Conservation (phyloP, 805 yeast genomes). For the Isabelozyma pseudorhagii region DNA sequence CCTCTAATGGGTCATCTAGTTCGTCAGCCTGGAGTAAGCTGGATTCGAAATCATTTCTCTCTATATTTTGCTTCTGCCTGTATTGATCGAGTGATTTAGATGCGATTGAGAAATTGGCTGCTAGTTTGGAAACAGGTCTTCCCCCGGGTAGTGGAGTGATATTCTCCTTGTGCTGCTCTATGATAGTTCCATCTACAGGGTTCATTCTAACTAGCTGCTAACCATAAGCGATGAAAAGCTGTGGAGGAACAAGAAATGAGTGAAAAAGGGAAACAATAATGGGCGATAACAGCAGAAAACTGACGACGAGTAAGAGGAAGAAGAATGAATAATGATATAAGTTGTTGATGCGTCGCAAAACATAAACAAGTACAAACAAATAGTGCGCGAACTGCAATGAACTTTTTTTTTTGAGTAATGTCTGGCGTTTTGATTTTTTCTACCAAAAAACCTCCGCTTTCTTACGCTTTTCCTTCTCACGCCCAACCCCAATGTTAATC, state of each 20-base stretch:
- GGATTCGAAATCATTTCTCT: constrained; percentile 48
- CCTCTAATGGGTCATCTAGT: constrained; percentile 80
- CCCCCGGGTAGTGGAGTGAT: constrained; percentile 67
- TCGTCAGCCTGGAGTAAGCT: constrained; percentile 52
- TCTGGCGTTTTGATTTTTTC: too few relatives aligned
- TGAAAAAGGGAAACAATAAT: too few relatives aligned
- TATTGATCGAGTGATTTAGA: constrained; percentile 14
- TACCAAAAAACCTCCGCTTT: not conserved
- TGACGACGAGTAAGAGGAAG: too few relatives aligned
- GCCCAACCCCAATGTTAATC: not conserved
- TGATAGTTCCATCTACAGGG: constrained; percentile 9
- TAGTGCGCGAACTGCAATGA: too few relatives aligned
- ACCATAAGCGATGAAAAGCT: too few relatives aligned
- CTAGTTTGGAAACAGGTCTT: constrained; percentile 59
- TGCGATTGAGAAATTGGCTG: constrained; percentile 34
- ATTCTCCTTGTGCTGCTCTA: constrained; percentile 67
- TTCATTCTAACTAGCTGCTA: too few relatives aligned
- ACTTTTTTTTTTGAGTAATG: too few relatives aligned
- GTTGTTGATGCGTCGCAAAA: too few relatives aligned
- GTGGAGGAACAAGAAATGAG: too few relatives aligned
- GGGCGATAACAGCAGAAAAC: too few relatives aligned
- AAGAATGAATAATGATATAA: too few relatives aligned
- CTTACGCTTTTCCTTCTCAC: not conserved
- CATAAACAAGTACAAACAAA: too few relatives aligned
- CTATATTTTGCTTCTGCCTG: constrained; percentile 23